A percentile compares a stretch with the other conserved stretches of the same genome.
Evolutionary conservation across 2,329 filamentous ascomycete genomes (phyloP).

Genomic region (Hymenoscyphus infarciens): DNA sequence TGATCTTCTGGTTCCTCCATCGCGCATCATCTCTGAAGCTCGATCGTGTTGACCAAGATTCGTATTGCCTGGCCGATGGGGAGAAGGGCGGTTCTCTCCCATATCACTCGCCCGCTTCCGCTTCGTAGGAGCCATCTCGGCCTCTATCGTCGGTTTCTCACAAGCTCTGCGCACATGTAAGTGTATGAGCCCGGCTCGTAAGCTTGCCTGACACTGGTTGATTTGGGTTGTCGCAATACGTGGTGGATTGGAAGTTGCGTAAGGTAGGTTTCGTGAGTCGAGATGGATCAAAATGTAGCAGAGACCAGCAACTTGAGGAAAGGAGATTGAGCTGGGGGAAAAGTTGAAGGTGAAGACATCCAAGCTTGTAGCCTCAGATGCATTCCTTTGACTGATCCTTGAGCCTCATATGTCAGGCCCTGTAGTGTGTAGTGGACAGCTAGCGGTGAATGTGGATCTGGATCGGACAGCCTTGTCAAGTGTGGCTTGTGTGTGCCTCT

Average conservation of each 20-base stretch:
- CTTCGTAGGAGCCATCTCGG: conserved; percentile 34
- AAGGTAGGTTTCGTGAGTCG: neutral
- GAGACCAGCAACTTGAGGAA: neutral
- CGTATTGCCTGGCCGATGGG: conserved; percentile 58
- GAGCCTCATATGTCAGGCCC: conserved; percentile 3
- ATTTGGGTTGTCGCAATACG: conserved; percentile 9
- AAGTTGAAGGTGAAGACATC: neutral
- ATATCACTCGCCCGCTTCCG: conserved; percentile 40
- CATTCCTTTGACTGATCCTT: neutral
- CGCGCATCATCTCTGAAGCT: conserved; percentile 46
- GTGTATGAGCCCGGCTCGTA: conserved; percentile 16
- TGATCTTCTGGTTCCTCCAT: conserved; percentile 44
- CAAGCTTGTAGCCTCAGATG: too few relatives aligned
- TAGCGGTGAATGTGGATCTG: neutral
- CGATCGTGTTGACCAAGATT: conserved; percentile 55
- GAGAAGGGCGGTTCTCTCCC: conserved; percentile 52
- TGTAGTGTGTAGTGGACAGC: neutral
- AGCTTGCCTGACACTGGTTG: conserved; percentile 9
- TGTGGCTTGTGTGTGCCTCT: too few relatives aligned
- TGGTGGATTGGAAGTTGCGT: conserved; percentile 10
- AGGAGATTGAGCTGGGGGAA: neutral
- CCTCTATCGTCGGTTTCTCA: conserved; percentile 21
- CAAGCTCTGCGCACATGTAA: conserved; percentile 29
- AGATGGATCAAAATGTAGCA: conserved; percentile 6
- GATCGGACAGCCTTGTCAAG: too few relatives aligned